These are phyloP conservation scores for Oryza glumipatula DNA, from an alignment of 176 grass and related monocot genomes.

Conservation along the genomic window DNA sequence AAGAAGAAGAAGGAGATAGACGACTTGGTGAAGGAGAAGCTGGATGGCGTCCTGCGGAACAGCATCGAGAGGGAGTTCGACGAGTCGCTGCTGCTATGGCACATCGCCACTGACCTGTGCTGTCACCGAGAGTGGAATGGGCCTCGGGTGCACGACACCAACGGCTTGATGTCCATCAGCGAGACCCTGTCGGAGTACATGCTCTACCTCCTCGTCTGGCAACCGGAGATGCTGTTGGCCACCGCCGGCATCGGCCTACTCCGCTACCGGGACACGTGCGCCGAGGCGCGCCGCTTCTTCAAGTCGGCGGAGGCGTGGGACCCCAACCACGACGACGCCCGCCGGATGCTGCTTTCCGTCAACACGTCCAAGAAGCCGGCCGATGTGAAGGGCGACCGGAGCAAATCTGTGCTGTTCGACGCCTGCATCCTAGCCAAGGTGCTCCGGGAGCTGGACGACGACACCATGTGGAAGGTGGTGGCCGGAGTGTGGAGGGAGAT, in stretches of 20 bases:
- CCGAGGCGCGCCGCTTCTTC: constrained; percentile 41
- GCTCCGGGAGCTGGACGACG: neutral
- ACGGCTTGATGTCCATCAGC: rapidly evolving
- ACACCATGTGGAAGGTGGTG: constrained; percentile 28
- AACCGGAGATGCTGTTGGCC: constrained; percentile 49
- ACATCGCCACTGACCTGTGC: constrained; percentile 53
- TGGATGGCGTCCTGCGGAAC: rapidly evolving
- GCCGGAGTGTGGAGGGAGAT: constrained; percentile 39
- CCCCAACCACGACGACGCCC: neutral
- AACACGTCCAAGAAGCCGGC: constrained; percentile 17
- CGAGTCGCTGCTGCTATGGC: constrained; percentile 48
- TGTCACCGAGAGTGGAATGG: rapidly evolving
- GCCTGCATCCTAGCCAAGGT: constrained; percentile 44
- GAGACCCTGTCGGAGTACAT: constrained; percentile 49
- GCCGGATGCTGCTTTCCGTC: constrained; percentile 25
- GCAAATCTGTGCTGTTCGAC: constrained; percentile 56
- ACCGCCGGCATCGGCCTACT: constrained; percentile 49
- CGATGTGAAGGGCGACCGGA: constrained; percentile 38
- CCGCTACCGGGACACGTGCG: constrained; percentile 52
- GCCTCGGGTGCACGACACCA: rapidly evolving
- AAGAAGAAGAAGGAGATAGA: too few species aligned
- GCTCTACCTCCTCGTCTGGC: constrained; percentile 53
- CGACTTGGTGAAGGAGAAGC: neutral
- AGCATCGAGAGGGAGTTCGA: constrained; percentile 15
- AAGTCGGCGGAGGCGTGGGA: neutral